A percentile compares a stretch with the other conserved stretches of the same genome.
These are phyloP conservation scores for Choricystis sp. DNA, from an alignment of 139 green algal genomes.

Conservation along the genomic window DNA sequence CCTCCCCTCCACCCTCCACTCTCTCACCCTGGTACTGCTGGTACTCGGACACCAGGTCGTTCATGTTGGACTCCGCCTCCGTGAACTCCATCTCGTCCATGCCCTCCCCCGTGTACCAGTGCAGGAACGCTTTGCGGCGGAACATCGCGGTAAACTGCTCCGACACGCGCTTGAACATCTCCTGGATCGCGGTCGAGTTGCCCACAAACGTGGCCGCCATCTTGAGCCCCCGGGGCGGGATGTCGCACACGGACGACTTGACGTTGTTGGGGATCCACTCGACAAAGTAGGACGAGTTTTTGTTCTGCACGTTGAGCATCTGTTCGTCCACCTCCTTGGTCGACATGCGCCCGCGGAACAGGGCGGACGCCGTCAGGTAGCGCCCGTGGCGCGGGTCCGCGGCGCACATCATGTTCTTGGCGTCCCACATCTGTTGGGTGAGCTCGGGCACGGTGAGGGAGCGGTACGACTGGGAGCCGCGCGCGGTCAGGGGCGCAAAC, in stretches of 20 bases:
- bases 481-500: conserved; percentile 80
- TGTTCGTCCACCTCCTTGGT: conserved; percentile 87
- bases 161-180: conserved; percentile 80
- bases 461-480: conserved; percentile 84
- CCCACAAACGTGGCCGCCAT: conserved; percentile 91
- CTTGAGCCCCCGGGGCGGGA: conserved; percentile 88
- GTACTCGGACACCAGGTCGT: conserved; percentile 77
- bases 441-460: conserved; percentile 80
- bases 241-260: conserved; percentile 91
- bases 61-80: conserved; percentile 85
- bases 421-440: conserved; percentile 94
- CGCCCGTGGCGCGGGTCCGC: conserved; percentile 86
- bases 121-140: conserved; percentile 90
- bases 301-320: conserved; percentile 82
- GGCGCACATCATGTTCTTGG: conserved; percentile 98
- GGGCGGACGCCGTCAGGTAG: conserved; percentile 80
- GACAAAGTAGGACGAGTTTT: conserved; percentile 75
- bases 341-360: conserved; percentile 72
- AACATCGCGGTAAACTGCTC: conserved; percentile 98
- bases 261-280: conserved; percentile 99
- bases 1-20: neutral
- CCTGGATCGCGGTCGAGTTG: conserved; percentile 91
- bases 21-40: conserved; percentile 61
- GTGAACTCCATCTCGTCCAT: conserved; percentile 99
- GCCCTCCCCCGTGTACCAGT: conserved; percentile 93